Conservation (phyloP, 331 rosid genomes). For the Malus hybrid region DNA sequence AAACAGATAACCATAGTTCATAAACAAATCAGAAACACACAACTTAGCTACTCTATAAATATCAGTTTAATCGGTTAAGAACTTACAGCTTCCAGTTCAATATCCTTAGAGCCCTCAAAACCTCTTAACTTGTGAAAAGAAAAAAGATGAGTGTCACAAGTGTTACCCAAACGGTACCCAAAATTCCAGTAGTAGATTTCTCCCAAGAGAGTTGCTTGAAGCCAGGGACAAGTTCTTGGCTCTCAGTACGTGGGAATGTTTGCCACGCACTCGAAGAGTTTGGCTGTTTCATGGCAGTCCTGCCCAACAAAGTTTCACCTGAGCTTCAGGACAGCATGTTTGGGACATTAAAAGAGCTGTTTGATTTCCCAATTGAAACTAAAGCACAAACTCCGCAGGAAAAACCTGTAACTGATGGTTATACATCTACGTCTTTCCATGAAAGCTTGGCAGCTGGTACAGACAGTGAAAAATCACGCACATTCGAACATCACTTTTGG, state of each 20-base stretch:
- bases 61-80: neutral
- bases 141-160: neutral
- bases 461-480: neutral
- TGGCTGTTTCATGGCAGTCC: too few relatives aligned
- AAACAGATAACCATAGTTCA: neutral
- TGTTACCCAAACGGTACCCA: neutral
- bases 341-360: too few relatives aligned
- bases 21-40: neutral
- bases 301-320: too few relatives aligned
- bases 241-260: too few relatives aligned
- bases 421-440: neutral
- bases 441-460: constrained; percentile 9
- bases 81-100: neutral
- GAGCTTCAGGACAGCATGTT: too few relatives aligned
- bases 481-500: constrained; percentile 7
- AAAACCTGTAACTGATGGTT: neutral
- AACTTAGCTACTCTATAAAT: too few relatives aligned
- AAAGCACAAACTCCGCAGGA: neutral
- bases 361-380: too few relatives aligned
- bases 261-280: too few relatives aligned
- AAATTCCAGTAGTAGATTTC: too few relatives aligned
- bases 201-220: too few relatives aligned
- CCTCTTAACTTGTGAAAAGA: neutral
- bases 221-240: too few relatives aligned
- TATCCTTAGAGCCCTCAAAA: neutral